Conservation (phyloP, 106 monocot species). For the Allium fistulosum region DNA sequence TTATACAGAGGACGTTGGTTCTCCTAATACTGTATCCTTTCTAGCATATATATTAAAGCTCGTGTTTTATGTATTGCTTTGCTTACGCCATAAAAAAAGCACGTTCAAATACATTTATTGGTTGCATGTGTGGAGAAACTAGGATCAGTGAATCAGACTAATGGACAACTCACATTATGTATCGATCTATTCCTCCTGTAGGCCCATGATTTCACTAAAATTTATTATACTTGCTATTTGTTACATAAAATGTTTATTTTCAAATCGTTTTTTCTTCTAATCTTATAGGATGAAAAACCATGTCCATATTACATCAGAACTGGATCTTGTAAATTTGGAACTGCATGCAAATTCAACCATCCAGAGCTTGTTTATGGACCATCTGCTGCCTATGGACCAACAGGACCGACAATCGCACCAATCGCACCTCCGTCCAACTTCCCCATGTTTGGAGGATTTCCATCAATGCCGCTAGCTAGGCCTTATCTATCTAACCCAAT, state of each 20-base stretch:
- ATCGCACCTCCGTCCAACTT: slow-evolving; percentile 25
- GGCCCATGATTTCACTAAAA: too few relatives aligned
- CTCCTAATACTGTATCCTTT: too few relatives aligned
- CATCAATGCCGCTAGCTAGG: slow-evolving; percentile 41
- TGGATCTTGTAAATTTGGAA: slow-evolving; percentile 69
- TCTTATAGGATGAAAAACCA: slow-evolving; percentile 56
- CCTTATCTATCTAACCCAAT: slow-evolving; percentile 37
- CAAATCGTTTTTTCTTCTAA: neutral
- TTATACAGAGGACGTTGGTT: neutral
- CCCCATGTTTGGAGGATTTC: slow-evolving; percentile 44
- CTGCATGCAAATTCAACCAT: slow-evolving; percentile 71
- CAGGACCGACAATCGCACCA: slow-evolving; percentile 16
- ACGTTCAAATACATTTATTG: too few relatives aligned
- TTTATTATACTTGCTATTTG: too few relatives aligned
- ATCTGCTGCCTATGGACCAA: slow-evolving; percentile 21
- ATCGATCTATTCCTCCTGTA: too few relatives aligned
- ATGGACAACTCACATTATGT: too few relatives aligned
- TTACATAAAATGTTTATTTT: neutral
- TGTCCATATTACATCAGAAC: slow-evolving; percentile 79
- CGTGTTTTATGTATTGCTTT: too few relatives aligned
- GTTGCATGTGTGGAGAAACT: too few relatives aligned
- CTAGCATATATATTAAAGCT: too few relatives aligned
- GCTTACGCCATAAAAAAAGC: too few relatives aligned
- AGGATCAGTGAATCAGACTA: too few relatives aligned
- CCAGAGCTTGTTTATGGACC: slow-evolving; percentile 36